These are phyloP conservation scores for Phytophthora podocarpi DNA, from an alignment of 352 stramenopile genomes.

Conservation along the genomic window DNA sequence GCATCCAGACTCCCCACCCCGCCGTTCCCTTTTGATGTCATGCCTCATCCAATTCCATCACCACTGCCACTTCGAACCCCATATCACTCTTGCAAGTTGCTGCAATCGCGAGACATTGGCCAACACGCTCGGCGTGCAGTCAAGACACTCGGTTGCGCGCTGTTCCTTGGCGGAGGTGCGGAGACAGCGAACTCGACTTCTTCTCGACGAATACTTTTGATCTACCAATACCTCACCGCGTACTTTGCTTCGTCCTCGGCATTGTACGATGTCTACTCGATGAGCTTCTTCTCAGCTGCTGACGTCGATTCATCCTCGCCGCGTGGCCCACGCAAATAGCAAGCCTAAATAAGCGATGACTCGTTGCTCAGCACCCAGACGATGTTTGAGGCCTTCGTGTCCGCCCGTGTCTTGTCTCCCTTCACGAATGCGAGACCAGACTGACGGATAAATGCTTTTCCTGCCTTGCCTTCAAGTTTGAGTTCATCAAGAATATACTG, in stretches of 20 bases:
- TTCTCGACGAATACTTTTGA: slow-evolving; percentile 10
- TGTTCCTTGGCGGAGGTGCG: background rate
- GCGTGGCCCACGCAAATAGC: background rate
- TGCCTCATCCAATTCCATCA: background rate
- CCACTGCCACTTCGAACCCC: background rate
- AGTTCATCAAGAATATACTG: slow-evolving; percentile 79
- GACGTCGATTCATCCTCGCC: background rate
- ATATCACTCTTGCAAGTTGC: background rate
- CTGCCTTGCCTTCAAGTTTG: slow-evolving; percentile 72
- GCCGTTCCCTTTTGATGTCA: background rate
- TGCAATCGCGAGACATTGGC: background rate
- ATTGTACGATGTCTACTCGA: background rate
- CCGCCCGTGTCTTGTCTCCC: slow-evolving; percentile 64
- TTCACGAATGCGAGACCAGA: slow-evolving; percentile 73
- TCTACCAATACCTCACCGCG: slow-evolving; percentile 21
- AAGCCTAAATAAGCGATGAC: slow-evolving; percentile 83
- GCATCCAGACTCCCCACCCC: slow-evolving; percentile 5
- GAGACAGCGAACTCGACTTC: slow-evolving; percentile 4
- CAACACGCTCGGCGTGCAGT: background rate
- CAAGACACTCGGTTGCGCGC: background rate
- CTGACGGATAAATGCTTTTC: slow-evolving; percentile 76
- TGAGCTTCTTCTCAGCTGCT: slow-evolving; percentile 3
- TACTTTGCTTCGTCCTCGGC: background rate
- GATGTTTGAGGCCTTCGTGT: slow-evolving; percentile 86
- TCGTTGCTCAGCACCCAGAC: slow-evolving; percentile 82